Base-by-base conservation (phyloP, 2,329 filamentous ascomycete genomes). In the Fusarium brevicatenulatum region DNA sequence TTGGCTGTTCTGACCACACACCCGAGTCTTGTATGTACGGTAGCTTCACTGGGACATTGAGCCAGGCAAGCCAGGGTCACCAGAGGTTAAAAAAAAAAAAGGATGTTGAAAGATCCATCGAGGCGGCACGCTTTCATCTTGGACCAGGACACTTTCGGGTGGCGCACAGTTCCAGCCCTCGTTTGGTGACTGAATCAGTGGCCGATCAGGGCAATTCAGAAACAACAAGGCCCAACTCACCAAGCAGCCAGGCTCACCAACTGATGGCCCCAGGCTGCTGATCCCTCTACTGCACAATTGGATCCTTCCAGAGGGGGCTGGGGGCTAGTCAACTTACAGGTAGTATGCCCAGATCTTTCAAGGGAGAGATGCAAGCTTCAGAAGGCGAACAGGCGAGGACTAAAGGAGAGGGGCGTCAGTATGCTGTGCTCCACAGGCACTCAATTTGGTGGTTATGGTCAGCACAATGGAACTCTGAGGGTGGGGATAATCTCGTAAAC, bases 101-200 rank as follows among this genome's bases (percentile, higher is more conserved):
- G 5, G 21, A 34, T 23, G 47, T 58, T 63, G 60, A 66, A 52
- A 64, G 42, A 68, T 63, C 57, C 42, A 68, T 71, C 66, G 19
- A 66, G 59, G 66, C 47, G 61, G 57, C 47, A 60, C 47, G 66
- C 61, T 71, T 71, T 46, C 44, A 43, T 50, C 60, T 43, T 44
- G 57, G 54, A 69, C 62, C 36, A 49, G 43, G 63, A 52, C 56
- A 66, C 63, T 53, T 67, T 42, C 59, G 60, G 60, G 74, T 77
- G 76, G 76, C 74, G 74, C 68, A 73, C 57, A 69, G 66, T 56
- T 63, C 66, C 66, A 54, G 66, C 67, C 75, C 72, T 75, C 76
- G 72, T 65, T 67, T 34, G 63, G 55, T 63, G 71, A 73, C 69
- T 76, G 72, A 76, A 76, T 70, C 71, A 77, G 69, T 60, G 59